Conservation (phyloP, 148 eudicot genomes). For the Rhododendron vialii region DNA sequence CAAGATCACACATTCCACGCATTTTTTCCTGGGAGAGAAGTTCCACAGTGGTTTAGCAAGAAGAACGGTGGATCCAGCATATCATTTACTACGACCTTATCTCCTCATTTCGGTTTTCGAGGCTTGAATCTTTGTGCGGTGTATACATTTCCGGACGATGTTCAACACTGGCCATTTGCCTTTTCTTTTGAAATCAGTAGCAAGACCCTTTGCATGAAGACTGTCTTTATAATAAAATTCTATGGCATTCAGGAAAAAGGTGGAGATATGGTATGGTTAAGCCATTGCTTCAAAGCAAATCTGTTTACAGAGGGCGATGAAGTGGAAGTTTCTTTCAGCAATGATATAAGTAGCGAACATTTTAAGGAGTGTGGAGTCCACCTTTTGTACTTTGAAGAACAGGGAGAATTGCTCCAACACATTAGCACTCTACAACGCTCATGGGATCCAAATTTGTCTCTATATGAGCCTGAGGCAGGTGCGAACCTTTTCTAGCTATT, state of each 20-base stretch:
- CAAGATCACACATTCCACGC: background rate
- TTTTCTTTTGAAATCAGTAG: background rate
- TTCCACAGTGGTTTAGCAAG: background rate
- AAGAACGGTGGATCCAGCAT: background rate
- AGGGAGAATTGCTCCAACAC: background rate
- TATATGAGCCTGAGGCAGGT: too few species aligned
- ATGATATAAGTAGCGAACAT: background rate
- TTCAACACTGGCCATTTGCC: too few species aligned
- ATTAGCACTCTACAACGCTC: background rate
- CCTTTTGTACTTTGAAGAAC: background rate
- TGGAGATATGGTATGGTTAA: background rate
- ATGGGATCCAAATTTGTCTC: background rate
- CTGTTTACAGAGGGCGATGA: background rate
- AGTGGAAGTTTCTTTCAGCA: background rate
- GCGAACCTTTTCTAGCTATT: too few species aligned
- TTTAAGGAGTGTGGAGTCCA: background rate
- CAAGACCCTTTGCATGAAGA: background rate
- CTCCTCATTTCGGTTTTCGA: background rate
- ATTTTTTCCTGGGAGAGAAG: background rate
- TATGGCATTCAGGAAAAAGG: background rate
- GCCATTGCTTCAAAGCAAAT: background rate
- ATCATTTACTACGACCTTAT: background rate
- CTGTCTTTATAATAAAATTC: accelerated
- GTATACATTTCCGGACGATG: background rate
- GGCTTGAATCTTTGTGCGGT: background rate